Evolutionary conservation across 768 basidiomycete species (phyloP), one percentile per base, ranked within the genome.

Genomic region (Boletus patriciae): DNA sequence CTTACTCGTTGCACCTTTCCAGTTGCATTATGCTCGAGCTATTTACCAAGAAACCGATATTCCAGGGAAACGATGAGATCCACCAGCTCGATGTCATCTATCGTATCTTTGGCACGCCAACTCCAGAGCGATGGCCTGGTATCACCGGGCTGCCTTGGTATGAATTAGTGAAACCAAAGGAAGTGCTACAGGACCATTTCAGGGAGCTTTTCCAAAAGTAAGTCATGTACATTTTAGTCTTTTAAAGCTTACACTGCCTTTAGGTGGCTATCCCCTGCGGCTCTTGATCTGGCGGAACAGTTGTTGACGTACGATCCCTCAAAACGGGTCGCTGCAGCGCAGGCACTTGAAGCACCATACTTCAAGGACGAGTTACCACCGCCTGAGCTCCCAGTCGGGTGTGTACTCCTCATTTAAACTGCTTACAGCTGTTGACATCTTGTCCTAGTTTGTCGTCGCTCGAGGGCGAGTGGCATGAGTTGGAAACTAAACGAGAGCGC

Each of bases 11-110:
- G 7, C 7, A 37, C 5, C 1, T 46, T 46, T 59, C 6, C 61
- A 98, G 95, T 43, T 98, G 97, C 72, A 99, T 99, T 65, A 98
- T 98, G 89, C 84, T 99, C 44, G 97, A 99, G 72, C 79, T 99
- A 13, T 98, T 91, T 73, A 90, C 90, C 16, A 93, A 92, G 72
- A 94, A 92, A 66, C 94, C 96, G 0, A 81, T 97, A n/a, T 99
- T 99, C 70, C 97, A 98, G 69, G 97, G 97, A 8, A 90, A 88
- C 65, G 97, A 99, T 62, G 97, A 99, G 75, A 95, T 99, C 41
- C 88, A 95, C 64, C 97, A 99, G 69, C 82, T 99, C 9, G 93
- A 98, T 55, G 89, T 90, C 33, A 88, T 99, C 57, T 97, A 93
- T 77, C 86, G 83, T 64, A 81, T 95, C 40, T 81, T 97, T 69